Percentiles rank a stretch among this genome's conserved stretches.
These are phyloP conservation scores for Flaveria robusta DNA, from an alignment of 129 eudicot genomes.

Conservation along the genomic window DNA sequence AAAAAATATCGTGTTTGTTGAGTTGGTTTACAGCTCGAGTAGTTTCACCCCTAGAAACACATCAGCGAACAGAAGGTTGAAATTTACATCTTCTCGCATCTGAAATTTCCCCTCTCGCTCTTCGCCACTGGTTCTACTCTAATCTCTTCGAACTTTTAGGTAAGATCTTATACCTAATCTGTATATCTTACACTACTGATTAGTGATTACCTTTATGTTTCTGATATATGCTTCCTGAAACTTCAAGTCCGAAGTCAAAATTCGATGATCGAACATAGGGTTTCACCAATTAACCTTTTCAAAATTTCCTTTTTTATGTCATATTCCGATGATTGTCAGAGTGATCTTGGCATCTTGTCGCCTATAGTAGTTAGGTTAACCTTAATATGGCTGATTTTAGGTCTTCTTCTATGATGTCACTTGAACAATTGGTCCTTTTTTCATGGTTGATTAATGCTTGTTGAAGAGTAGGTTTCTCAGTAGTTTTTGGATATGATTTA, in stretches of 20 bases:
- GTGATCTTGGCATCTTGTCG: too few species aligned
- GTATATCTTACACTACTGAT: neutral
- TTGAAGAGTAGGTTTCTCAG: neutral
- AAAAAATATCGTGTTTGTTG: too few species aligned
- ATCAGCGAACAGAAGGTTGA: too few species aligned
- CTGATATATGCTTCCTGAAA: neutral
- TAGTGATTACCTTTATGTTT: neutral
- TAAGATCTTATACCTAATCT: neutral
- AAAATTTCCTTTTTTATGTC: neutral
- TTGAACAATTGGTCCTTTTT: neutral
- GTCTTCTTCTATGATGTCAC: neutral
- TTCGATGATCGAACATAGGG: conserved; percentile 12
- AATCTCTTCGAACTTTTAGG: conserved; percentile 13
- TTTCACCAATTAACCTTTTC: neutral
- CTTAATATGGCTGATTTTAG: neutral
- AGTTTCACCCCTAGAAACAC: too few species aligned
- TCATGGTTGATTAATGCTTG: neutral
- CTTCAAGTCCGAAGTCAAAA: neutral
- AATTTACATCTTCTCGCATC: neutral
- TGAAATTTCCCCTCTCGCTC: neutral
- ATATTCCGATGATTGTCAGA: neutral
- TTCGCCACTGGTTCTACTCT: neutral
- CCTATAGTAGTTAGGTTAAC: too few species aligned
- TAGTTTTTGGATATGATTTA: too few species aligned
- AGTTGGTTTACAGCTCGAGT: too few species aligned